Percentiles rank a stretch among this genome's conserved stretches.
These are phyloP conservation scores for Naumovozyma castellii DNA, from an alignment of 805 yeast species.

Conservation along the genomic window DNA sequence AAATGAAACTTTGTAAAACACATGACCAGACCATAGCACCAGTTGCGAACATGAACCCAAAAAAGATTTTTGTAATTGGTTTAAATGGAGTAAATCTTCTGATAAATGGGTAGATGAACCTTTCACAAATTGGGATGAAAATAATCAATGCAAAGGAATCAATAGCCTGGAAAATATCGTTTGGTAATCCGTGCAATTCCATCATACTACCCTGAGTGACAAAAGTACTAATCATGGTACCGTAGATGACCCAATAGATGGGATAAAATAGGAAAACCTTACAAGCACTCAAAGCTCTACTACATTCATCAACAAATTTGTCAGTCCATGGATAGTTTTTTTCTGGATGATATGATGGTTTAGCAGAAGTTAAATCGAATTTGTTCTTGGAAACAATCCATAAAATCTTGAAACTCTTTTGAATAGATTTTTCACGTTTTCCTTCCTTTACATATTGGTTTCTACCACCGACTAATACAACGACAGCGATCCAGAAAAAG, in stretches of 20 bases:
- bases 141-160: conserved; percentile 68
- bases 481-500: conserved; percentile 53
- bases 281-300: conserved; percentile 58
- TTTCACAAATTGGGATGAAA: conserved; percentile 66
- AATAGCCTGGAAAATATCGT: conserved; percentile 67
- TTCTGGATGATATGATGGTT: conserved; percentile 45
- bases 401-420: conserved; percentile 40
- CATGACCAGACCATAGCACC: conserved; percentile 68
- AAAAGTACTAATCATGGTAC: conserved; percentile 65
- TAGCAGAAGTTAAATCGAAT: conserved; percentile 45
- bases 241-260: conserved; percentile 64
- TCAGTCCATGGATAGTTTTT: conserved; percentile 50
- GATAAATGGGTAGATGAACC: conserved; percentile 45
- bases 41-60: conserved; percentile 59
- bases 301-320: conserved; percentile 64
- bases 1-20: conserved; percentile 61
- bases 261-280: conserved; percentile 64
- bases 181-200: conserved; percentile 71
- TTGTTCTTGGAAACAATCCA: conserved; percentile 39
- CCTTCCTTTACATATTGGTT: conserved; percentile 49
- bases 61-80: conserved; percentile 63
- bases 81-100: conserved; percentile 45
- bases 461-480: conserved; percentile 43
- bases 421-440: conserved; percentile 51
- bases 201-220: conserved; percentile 66